Base-by-base conservation (phyloP, 2,329 filamentous ascomycete species). In the Chaetomiaceae sp. region DNA sequence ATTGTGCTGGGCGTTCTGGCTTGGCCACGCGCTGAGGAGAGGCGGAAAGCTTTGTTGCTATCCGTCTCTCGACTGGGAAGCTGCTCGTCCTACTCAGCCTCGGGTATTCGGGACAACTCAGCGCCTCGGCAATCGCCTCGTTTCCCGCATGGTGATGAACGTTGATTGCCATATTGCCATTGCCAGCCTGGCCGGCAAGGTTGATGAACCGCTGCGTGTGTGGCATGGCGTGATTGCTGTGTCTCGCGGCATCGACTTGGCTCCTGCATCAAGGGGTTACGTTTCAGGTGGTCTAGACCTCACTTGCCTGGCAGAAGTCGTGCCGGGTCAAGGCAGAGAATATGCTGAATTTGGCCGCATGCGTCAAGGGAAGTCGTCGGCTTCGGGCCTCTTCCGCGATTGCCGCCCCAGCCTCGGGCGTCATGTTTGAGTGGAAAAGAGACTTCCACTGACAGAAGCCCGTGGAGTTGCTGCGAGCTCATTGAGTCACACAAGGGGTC, bases 221-320 rank as follows among this genome's bases (percentile, higher is more conserved):
- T 62, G 61, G 55, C 59, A 57, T 36, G 33, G 21, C 34, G 33
- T 62, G 56, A 60, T 58, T 60, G 58, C 45, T 61, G 48, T 55
- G 47, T 16, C 20, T 48, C 21, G 14, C 29, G 27, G 11, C 4
- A 21, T 53, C 37, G 27, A n/a, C 45, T 51, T 37, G 27, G 23
- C 13, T 44, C 18, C 51, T 52, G 45, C 51, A 55, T 46, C 53
- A 29, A 43, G 16, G 49, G 46, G 44, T 52, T 41, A 33, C 29
- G 51, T 51, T 48, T 34, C 23, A 43, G 11, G 34, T 49, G 51
- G 51, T 52, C 51, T 53, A 38, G 48, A 41, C 47, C 27, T 48
- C 38, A 43, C 45, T 53, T 34, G 23, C 34, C 27, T 40, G 47
- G 30, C 18, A 21, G 27, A 32, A 40, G 43, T 34, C 40, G 48